phyloP scores from a whole-genome alignment of 192 early-diverging fungal genomes.

The Cladochytrium replicatum region DNA sequence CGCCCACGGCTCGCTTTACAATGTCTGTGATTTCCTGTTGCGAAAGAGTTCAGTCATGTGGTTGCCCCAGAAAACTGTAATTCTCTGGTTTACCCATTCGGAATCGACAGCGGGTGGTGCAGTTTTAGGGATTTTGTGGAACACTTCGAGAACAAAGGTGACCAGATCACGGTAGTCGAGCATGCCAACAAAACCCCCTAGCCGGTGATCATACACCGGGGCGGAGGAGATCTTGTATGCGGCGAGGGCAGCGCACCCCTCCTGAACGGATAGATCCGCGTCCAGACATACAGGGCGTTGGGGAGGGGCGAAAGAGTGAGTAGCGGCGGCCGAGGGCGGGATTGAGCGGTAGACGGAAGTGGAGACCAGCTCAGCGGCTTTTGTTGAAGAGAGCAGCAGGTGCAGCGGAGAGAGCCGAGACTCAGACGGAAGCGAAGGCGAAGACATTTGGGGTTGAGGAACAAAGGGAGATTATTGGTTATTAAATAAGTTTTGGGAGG shows the following conservation, averaged over 20 bases:
- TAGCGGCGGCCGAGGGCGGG: not conserved
- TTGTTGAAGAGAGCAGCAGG: slow-evolving; percentile 1
- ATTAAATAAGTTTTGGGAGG: too few species aligned
- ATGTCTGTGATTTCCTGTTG: slow-evolving; percentile 36
- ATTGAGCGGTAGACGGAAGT: too few species aligned
- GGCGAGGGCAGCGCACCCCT: slow-evolving; percentile 39
- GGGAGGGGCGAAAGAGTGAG: slow-evolving; percentile 6
- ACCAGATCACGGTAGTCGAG: slow-evolving; percentile 46
- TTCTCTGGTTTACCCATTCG: slow-evolving; percentile 13
- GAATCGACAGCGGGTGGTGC: slow-evolving; percentile 12
- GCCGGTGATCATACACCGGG: slow-evolving; percentile 30
- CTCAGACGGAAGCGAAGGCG: too few species aligned
- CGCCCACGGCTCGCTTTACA: slow-evolving; percentile 28
- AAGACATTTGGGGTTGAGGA: too few species aligned
- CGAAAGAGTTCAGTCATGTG: not conserved
- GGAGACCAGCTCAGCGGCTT: slow-evolving; percentile 4
- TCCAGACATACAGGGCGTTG: slow-evolving; percentile 34
- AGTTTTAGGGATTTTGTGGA: slow-evolving; percentile 32
- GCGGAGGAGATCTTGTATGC: slow-evolving; percentile 33
- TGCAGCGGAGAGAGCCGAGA: not conserved
- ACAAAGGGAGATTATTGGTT: too few species aligned
- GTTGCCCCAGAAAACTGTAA: not conserved
- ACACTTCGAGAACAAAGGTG: slow-evolving; percentile 31
- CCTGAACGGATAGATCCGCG: slow-evolving; percentile 30
- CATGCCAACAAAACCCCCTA: slow-evolving; percentile 38